Evolutionary conservation across 2,329 filamentous ascomycete species (phyloP).

Genomic region (Whalleya microplaca): DNA sequence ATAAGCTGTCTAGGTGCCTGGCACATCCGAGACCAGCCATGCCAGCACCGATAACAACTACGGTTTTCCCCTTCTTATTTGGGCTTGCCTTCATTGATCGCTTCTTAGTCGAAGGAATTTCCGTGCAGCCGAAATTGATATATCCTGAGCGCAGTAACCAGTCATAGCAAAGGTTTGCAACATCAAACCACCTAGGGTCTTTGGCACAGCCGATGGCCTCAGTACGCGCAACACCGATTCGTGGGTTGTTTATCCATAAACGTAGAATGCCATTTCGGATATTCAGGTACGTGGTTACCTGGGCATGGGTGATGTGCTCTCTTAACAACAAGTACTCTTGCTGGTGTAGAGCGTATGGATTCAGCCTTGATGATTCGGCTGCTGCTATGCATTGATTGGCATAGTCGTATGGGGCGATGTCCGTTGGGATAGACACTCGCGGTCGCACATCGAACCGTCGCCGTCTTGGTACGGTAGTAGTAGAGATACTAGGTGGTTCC

Average conservation of each 20-base stretch:
- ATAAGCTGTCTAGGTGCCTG: slow-evolving; percentile 85
- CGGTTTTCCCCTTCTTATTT: slow-evolving; percentile 65
- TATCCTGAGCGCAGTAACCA: slow-evolving; percentile 92
- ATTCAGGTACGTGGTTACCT: slow-evolving; percentile 95
- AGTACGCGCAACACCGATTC: slow-evolving; percentile 77
- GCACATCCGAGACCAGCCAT: slow-evolving; percentile 92
- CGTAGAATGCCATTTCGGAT: slow-evolving; percentile 93
- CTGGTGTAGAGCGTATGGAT: slow-evolving; percentile 84
- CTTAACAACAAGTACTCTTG: slow-evolving; percentile 83
- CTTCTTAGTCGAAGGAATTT: slow-evolving; percentile 59
- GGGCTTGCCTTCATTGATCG: slow-evolving; percentile 44
- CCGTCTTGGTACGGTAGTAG: slow-evolving; percentile 30
- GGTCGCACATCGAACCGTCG: slow-evolving; percentile 65
- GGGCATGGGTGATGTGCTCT: slow-evolving; percentile 79
- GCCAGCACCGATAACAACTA: slow-evolving; percentile 91
- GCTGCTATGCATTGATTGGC: slow-evolving; percentile 90
- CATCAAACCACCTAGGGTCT: slow-evolving; percentile 85
- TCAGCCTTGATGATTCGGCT: slow-evolving; percentile 85
- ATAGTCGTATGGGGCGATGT: slow-evolving; percentile 75
- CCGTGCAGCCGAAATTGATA: slow-evolving; percentile 94
- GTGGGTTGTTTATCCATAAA: slow-evolving; percentile 85
- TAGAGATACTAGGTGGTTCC: slow-evolving; percentile 15
- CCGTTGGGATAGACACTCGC: slow-evolving; percentile 81
- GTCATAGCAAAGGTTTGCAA: slow-evolving; percentile 86
- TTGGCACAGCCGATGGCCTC: slow-evolving; percentile 90